These are phyloP conservation scores for Maudiozyma barnettii DNA, from an alignment of 805 yeast genomes.

Conservation along the genomic window DNA sequence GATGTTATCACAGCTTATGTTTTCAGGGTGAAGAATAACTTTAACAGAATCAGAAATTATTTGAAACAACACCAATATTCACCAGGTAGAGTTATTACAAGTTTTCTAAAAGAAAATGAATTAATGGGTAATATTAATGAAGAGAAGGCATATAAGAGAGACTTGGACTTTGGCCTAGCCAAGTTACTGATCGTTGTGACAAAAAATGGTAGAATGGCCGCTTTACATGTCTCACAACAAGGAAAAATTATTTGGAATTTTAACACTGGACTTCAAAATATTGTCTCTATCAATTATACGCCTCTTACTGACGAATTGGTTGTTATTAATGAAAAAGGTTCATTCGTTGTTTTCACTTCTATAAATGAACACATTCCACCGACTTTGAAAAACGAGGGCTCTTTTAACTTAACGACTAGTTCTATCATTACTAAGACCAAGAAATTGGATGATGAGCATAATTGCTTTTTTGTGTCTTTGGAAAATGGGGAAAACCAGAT, in stretches of 20 bases:
- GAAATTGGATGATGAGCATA: slow-evolving; percentile 4
- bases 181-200: slow-evolving; percentile 37
- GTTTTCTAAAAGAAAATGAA: slow-evolving; percentile 8
- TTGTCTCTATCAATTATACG: slow-evolving; percentile 18
- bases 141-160: slow-evolving; percentile 7
- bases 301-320: slow-evolving; percentile 11
- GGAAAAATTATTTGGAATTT: slow-evolving; percentile 36
- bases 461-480: slow-evolving; percentile 12
- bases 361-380: slow-evolving; percentile 4
- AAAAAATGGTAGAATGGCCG: slow-evolving; percentile 33
- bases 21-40: slow-evolving; percentile 19
- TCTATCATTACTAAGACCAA: slow-evolving; percentile 1
- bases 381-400: neutral
- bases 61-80: slow-evolving; percentile 13
- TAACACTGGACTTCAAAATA: slow-evolving; percentile 14
- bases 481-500: slow-evolving; percentile 8
- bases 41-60: slow-evolving; percentile 12
- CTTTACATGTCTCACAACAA: slow-evolving; percentile 32
- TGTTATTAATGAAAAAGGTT: slow-evolving; percentile 27
- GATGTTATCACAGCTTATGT: slow-evolving; percentile 20
- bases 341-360: neutral
- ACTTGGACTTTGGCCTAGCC: slow-evolving; percentile 37
- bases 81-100: slow-evolving; percentile 16
- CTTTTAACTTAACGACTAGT: neutral
- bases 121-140: slow-evolving; percentile 11